Evolutionary conservation across 2,329 filamentous ascomycete genomes (phyloP), one percentile per base, ranked within the genome.

Genomic region (Oidium heveae): DNA sequence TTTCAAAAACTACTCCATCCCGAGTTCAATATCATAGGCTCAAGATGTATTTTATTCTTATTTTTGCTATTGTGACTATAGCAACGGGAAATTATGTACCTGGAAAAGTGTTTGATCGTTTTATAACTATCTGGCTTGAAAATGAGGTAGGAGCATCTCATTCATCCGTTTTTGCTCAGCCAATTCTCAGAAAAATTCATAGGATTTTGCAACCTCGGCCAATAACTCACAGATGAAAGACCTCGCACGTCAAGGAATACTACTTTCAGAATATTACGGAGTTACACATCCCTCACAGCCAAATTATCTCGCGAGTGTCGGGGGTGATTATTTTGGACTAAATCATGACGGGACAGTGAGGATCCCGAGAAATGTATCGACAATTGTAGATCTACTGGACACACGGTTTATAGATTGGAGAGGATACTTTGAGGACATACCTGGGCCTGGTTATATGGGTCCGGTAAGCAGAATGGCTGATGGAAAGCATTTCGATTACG

Each of bases 71-170:
- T 32, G 57, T 55, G 32, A 47, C 51, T 1, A 55, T 51, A 34
- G 57, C 54, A 15, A 43, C 53, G 3, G 57, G 58, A n/a, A 56
- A 57, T 6, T 61, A 62, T 57, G 61, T 64, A 33, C 61, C 61
- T 4, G 77, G 77, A n/a, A 69, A 71, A 56, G 72, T 69, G 0
- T 80, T 80, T 60, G 71, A 79, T 61, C 72, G 76, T 22, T 76
- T 79, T 57, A 71, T 75, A 47, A 72, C 75, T 56, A 74, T 80
- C 61, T 80, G 75, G 74, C 66, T 80, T n/a, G 77, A 80, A 65
- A 80, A 80, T 61, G 77, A 74, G 54, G 64, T 64, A 52, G 18
- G 56, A 24, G 4, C 5, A 8, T 24, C 22, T 28, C 34, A 33
- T 18, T 36, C 39, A 32, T 32, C 22, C 44, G 15, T 51, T 36